Percentiles rank a stretch among this genome's conserved stretches.
Evolutionary conservation across 2,329 filamentous ascomycete species (phyloP).

Genomic region (Plectosphaerella plurivora): DNA sequence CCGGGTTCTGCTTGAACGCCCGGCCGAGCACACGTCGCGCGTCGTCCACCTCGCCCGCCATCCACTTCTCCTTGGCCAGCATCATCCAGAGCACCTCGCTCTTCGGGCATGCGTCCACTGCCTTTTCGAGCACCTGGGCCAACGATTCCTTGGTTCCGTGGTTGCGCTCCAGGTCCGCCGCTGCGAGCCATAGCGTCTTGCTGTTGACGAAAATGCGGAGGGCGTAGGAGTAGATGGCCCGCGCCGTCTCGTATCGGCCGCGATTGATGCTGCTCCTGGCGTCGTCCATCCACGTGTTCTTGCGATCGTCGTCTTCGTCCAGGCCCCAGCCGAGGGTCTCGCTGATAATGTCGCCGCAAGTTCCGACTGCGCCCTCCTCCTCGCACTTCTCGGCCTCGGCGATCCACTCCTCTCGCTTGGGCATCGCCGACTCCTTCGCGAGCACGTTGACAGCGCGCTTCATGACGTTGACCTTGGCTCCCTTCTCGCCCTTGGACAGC

Average conservation of each 20-base stretch:
- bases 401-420: slow-evolving; percentile 97
- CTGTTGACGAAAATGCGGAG: slow-evolving; percentile 86
- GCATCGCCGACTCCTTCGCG: slow-evolving; percentile 89
- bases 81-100: slow-evolving; percentile 94
- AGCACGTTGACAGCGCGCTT: slow-evolving; percentile 86
- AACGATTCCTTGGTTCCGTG: slow-evolving; percentile 81
- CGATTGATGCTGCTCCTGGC: slow-evolving; percentile 76
- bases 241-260: slow-evolving; percentile 82
- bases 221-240: slow-evolving; percentile 90
- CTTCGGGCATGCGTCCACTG: slow-evolving; percentile 87
- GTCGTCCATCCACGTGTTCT: slow-evolving; percentile 94
- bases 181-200: slow-evolving; percentile 83
- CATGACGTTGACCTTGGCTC: slow-evolving; percentile 83
- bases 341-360: slow-evolving; percentile 83
- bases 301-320: slow-evolving; percentile 94
- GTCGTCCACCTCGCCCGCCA: slow-evolving; percentile 80
- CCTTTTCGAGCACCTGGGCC: slow-evolving; percentile 83
- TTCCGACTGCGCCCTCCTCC: slow-evolving; percentile 80
- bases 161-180: slow-evolving; percentile 84
- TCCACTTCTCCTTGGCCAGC: slow-evolving; percentile 91
- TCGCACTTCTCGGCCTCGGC: slow-evolving; percentile 92
- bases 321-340: slow-evolving; percentile 91
- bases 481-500: slow-evolving; percentile 37
- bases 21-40: slow-evolving; percentile 80
- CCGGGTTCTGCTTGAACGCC: slow-evolving; percentile 91